Evolutionary conservation across 495 filamentous ascomycete genomes (phyloP), one percentile per base, ranked within the genome.

Genomic region (Hyaloscypha bicolor): DNA sequence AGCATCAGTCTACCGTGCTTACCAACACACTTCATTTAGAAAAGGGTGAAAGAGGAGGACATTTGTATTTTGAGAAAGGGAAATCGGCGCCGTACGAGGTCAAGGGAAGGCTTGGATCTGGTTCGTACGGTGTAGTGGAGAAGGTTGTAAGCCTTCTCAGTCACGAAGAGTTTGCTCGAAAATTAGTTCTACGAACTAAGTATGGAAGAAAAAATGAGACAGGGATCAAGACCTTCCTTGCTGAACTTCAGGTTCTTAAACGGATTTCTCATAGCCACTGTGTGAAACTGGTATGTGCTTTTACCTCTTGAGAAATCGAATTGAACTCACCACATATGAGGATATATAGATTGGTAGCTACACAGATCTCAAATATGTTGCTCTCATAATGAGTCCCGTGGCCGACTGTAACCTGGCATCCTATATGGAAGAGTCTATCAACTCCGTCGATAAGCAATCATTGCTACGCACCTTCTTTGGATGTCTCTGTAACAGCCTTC

Each of bases 401-500:
- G 68, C 68, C 8, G 68, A 70, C 11, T 57, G 16, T 22, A 37
- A 70, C 59, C 59, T 70, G 16, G 31, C 48, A 39, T 22, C 32
- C 14, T 69, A 65, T 57, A 21, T 61, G 6, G 29, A 5, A 52
- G 33, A 65, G 21, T 12, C 64, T 11, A 9, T 22, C 30, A 37
- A 30, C 19, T 52, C 55, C 57, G 35, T 55, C 6, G 37, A 48
- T 52, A 66, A 66, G 39, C 57, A 61, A 29, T 55, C 62, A 25
- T 29, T 62, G 12, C 56, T 65, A 3, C 68, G 68, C 14, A 62
- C 57, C 11, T 70, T 62, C 58, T 70, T 57, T 42, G 63, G 68
- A 8, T 70, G 68, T 63, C 63, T 70, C 1, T 55, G 72, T 9
- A 76, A 77, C 30, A 80, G 77, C 2, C 66, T 83, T 1, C 71